Conservation (phyloP, 2,329 filamentous ascomycete genomes). For the Pseudogymnoascus sp. region DNA sequence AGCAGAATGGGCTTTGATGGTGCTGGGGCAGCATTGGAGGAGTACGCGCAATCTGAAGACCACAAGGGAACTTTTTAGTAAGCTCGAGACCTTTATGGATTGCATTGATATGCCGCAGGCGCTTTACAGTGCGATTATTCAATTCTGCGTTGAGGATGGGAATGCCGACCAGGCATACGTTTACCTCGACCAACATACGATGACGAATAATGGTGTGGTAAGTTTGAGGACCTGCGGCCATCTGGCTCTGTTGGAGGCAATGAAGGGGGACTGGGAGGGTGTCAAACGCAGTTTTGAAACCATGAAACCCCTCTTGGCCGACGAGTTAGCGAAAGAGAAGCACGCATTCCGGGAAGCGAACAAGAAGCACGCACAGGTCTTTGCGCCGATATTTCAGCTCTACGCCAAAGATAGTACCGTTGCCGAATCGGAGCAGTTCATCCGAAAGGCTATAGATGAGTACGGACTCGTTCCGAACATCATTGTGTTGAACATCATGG, state of each 20-base stretch:
- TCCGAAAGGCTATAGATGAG: constrained; percentile 20
- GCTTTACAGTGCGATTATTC: constrained; percentile 25
- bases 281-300: constrained; percentile 23
- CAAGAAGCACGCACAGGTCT: constrained; percentile 14
- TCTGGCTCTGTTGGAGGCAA: constrained; percentile 27
- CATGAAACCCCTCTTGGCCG: constrained; percentile 16
- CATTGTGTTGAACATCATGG: constrained; percentile 21
- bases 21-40: constrained; percentile 26
- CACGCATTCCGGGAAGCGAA: constrained; percentile 11
- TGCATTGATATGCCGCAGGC: constrained; percentile 19
- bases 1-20: constrained; percentile 22
- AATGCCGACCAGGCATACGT: constrained; percentile 19
- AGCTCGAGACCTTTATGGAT: constrained; percentile 17
- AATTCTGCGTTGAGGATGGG: constrained; percentile 26
- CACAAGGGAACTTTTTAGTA: constrained; percentile 22
- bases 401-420: constrained; percentile 24
- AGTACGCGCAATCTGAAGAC: constrained; percentile 20
- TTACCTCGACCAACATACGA: constrained; percentile 19
- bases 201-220: not conserved
- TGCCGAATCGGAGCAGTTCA: constrained; percentile 24
- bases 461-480: constrained; percentile 19
- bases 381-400: constrained; percentile 25
- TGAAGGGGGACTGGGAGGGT: constrained; percentile 24
- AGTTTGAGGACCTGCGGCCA: constrained; percentile 25
- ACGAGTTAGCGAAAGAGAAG: constrained; percentile 11